Evolutionary conservation across 1,284 basidiomycete genomes (phyloP), one percentile per base, ranked within the genome.

Genomic region (Cutaneotrichosporon cutaneum): DNA sequence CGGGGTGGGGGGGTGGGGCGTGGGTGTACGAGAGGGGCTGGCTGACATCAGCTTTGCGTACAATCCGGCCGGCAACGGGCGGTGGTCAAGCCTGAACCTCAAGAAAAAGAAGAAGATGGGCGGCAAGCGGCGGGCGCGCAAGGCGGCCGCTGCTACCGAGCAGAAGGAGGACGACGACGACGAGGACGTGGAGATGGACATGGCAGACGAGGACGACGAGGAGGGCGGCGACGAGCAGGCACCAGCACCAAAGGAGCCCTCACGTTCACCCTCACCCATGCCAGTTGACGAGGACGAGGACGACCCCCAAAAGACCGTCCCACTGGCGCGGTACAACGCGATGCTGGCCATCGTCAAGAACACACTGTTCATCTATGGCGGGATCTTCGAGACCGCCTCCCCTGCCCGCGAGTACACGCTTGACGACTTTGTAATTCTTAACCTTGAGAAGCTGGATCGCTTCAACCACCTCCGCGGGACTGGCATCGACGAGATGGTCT

Each of bases 311-410:
- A 80, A 85, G 63, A 88, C 88, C 0, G 79, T 84, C 0, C 94
- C 94, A 0, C 81, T 90, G 10, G 84, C 87, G 1, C 83, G 93
- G n/a, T 96, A 94, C 79, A 96, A 96, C 69, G 85, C 90, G 2
- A 95, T 96, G 92, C 82, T 95, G 10, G 88, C 92, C 0, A 87
- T 95, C 2, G 82, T 92, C 54, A 85, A 88, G 35, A 95, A 94
- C 75, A 92, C 88, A 0, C 79, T 94, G 0, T 94, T 90, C 76
- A 87, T 94, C 58, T 94, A 93, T 70, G 92, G 92, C 2, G 92
- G 92, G 0, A 94, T 94, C 26, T 88, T 87, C 68, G 92, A 94
- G 76, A 84, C 85, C 11, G 87, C 89, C 0, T 66, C 65, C 24
- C 70, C 70, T 4, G 84, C 88, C 8, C 84, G 85, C 42, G 92